Evolutionary conservation across 352 stramenopile genomes (phyloP).

Genomic region (Phytophthora colocasiae): DNA sequence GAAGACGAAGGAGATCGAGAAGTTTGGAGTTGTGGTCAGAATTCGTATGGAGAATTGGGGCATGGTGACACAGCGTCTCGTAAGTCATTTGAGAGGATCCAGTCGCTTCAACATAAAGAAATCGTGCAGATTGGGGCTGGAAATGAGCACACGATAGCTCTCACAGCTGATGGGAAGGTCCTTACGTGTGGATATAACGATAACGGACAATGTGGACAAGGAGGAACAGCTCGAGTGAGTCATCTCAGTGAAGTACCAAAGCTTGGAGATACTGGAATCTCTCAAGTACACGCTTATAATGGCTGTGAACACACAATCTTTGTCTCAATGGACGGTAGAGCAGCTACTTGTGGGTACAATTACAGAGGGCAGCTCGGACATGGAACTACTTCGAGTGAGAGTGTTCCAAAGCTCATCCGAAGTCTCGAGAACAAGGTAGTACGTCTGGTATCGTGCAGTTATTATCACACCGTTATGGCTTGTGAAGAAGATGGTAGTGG

Average conservation of each 20-base stretch:
- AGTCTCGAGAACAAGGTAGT: slow-evolving; percentile 77
- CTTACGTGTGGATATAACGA: slow-evolving; percentile 95
- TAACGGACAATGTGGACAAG: slow-evolving; percentile 94
- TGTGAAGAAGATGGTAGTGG: slow-evolving; percentile 51
- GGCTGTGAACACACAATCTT: slow-evolving; percentile 93
- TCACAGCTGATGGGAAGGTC: slow-evolving; percentile 79
- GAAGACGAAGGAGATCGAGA: slow-evolving; percentile 71
- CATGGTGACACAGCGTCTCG: slow-evolving; percentile 90
- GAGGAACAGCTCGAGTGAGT: slow-evolving; percentile 79
- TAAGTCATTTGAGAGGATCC: slow-evolving; percentile 83
- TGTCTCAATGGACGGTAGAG: slow-evolving; percentile 77
- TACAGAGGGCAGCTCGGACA: slow-evolving; percentile 93
- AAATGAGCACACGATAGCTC: slow-evolving; percentile 93
- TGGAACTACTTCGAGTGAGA: slow-evolving; percentile 89
- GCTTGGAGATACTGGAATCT: slow-evolving; percentile 52
- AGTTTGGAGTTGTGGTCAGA: slow-evolving; percentile 95
- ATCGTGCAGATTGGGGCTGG: slow-evolving; percentile 86
- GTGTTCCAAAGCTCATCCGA: slow-evolving; percentile 79
- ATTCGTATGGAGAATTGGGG: slow-evolving; percentile 94
- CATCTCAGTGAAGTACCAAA: slow-evolving; percentile 79
- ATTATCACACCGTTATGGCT: slow-evolving; percentile 92
- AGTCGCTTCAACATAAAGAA: slow-evolving; percentile 78
- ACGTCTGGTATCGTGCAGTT: slow-evolving; percentile 90
- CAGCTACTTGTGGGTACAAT: slow-evolving; percentile 93
- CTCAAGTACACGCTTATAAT: slow-evolving; percentile 93